Evolutionary conservation across 2,329 filamentous ascomycete species (phyloP).

Genomic region (Dendryphion nanum): DNA sequence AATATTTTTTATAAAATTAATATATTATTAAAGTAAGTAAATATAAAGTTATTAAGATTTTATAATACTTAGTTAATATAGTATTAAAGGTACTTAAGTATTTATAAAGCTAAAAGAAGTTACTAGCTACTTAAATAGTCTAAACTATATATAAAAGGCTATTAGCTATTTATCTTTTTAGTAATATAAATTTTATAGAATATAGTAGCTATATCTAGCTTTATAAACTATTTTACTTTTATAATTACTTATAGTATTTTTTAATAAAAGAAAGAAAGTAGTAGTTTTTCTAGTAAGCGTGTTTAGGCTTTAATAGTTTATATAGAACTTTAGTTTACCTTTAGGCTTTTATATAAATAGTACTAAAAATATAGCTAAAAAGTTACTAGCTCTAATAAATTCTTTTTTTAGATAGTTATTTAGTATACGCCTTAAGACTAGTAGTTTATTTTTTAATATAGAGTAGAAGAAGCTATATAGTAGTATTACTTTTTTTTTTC

Average conservation of each 20-base stretch:
- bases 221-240: slow-evolving; percentile 26
- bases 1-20: slow-evolving; percentile 14
- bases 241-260: slow-evolving; percentile 25
- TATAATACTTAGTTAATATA: slow-evolving; percentile 24
- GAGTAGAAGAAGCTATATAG: background rate
- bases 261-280: slow-evolving; percentile 32
- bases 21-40: slow-evolving; percentile 21
- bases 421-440: background rate
- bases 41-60: slow-evolving; percentile 16
- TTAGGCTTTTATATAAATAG: slow-evolving; percentile 35
- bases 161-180: slow-evolving; percentile 26
- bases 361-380: slow-evolving; percentile 13
- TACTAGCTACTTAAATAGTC: slow-evolving; percentile 36
- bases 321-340: slow-evolving; percentile 26
- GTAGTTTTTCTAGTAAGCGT: slow-evolving; percentile 33
- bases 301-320: slow-evolving; percentile 40
- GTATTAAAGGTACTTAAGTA: slow-evolving; percentile 12
- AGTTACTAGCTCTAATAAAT: slow-evolving; percentile 7
- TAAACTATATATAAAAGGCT: slow-evolving; percentile 32
- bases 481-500: background rate
- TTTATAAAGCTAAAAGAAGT: slow-evolving; percentile 17
- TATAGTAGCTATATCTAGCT: slow-evolving; percentile 17
- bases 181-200: slow-evolving; percentile 6
- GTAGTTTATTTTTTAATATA: background rate
- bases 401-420: slow-evolving; percentile 1